Evolutionary conservation across 1,284 basidiomycete species (phyloP).

Genomic region (Apiotrichum veenhuisii): DNA sequence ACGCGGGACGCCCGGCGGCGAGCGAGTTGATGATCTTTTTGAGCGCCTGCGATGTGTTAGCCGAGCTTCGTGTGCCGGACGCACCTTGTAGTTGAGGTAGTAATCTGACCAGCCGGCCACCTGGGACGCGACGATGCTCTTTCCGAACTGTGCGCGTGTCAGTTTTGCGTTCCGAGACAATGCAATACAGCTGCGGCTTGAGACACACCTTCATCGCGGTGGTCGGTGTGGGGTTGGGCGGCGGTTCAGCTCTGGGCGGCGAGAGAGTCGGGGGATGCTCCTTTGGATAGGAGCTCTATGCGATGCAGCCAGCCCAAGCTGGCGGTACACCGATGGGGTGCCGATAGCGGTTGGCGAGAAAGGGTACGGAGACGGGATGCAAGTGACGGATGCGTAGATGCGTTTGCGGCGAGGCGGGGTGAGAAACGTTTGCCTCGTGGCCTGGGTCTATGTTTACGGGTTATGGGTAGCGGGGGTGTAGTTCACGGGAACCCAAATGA

Average conservation of each 20-base stretch:
- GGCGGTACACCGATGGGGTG: not conserved
- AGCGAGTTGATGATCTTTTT: slow-evolving; percentile 91
- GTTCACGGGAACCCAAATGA: no score
- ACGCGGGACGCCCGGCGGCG: slow-evolving; percentile 76
- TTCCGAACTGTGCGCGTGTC: slow-evolving; percentile 73
- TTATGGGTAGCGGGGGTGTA: no score
- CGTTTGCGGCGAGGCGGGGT: no score
- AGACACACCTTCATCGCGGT: slow-evolving; percentile 2
- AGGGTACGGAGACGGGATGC: no score
- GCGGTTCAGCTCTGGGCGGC: not conserved
- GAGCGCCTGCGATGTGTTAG: slow-evolving; percentile 28
- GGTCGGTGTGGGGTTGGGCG: not conserved
- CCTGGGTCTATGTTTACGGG: no score
- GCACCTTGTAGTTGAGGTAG: slow-evolving; percentile 93
- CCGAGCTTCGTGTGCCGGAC: slow-evolving; percentile 2
- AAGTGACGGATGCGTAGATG: no score
- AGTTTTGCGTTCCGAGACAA: not conserved
- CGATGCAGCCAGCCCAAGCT: not conserved
- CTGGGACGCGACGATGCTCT: slow-evolving; percentile 94
- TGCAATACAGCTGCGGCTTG: not conserved
- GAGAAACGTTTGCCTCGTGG: no score
- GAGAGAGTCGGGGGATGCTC: not conserved
- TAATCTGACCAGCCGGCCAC: slow-evolving; percentile 94
- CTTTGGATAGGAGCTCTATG: not conserved
- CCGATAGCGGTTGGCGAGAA: no score